These are phyloP conservation scores for Babesia ovis DNA, from an alignment of 169 alveolate genomes.

Conservation along the genomic window DNA sequence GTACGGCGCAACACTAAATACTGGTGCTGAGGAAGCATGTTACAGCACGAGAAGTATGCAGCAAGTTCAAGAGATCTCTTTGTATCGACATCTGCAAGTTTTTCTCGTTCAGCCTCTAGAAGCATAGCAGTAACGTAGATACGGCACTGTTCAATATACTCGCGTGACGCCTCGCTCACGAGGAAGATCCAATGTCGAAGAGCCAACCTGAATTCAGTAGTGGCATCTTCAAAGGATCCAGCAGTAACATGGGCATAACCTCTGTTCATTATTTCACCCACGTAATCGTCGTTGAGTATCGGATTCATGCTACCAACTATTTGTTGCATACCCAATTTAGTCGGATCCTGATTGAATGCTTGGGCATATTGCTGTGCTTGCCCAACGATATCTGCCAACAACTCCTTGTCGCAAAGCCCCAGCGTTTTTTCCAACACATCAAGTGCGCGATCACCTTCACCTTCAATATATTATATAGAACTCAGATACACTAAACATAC, in stretches of 20 bases:
- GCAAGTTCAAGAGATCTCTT: constrained; percentile 79
- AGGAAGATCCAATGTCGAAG: constrained; percentile 25
- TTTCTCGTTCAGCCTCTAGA: constrained; percentile 72
- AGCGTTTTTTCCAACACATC: constrained; percentile 10
- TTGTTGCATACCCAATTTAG: not conserved
- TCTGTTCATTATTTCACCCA: constrained; percentile 17
- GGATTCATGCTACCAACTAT: not conserved
- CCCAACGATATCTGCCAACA: constrained; percentile 15
- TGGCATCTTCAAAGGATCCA: constrained; percentile 29
- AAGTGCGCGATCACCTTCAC: constrained; percentile 10
- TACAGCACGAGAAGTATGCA: constrained; percentile 82
- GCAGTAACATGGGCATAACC: constrained; percentile 33
- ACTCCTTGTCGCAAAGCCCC: constrained; percentile 14
- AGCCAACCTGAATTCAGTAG: constrained; percentile 22
- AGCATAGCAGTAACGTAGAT: constrained; percentile 72
- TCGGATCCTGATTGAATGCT: not conserved
- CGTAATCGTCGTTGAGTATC: constrained; percentile 12
- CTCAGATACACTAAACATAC: not conserved
- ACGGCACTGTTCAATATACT: constrained; percentile 42
- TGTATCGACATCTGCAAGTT: constrained; percentile 57
- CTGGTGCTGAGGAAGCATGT: constrained; percentile 77
- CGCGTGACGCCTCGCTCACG: constrained; percentile 30
- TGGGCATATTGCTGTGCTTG: constrained; percentile 8
- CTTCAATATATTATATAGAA: not conserved
- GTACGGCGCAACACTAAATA: constrained; percentile 82